Base-by-base conservation (phyloP, 225 moss, liverwort and hornwort species). In the Physcomitrium patens region DNA sequence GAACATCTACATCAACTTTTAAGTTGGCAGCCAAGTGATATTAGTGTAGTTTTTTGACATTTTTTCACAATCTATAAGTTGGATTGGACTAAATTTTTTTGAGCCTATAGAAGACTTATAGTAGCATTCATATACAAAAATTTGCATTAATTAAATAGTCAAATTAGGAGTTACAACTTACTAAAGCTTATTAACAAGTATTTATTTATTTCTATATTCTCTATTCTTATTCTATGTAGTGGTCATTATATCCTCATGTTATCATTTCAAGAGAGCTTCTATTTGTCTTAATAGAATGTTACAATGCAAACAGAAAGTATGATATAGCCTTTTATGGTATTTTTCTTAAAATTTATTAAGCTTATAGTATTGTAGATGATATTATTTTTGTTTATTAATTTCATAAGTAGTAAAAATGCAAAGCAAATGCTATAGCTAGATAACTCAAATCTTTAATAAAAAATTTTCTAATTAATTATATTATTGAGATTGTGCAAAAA, bases 321-420 rank as follows among this genome's bases (percentile, higher is more conserved):
- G 95, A 95, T 16, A 99, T 93, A 64, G 95, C 95, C 71, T 86
- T 95, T n/a, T 99, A 95, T 84, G 95, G 95, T 47, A 90, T 99
- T 66, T 99, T 99, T 67, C 93, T 93, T 7, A 83, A 93, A 65
- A 99, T 99, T 41, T 84, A 95, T 70, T 89, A 95, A 81, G 93
- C 95, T 8, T 99, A 95, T 95, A 95, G 95, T 23, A 95, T 93
- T 22, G 99, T 99, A 51, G 95, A 99, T 64, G 93, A 99, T 78
- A 99, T 95, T 44, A 84, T 99, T 42, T 99, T 99, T 71, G 81
- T 99, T 64, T 99, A 93, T 95, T 87, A 93, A 57, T 99, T 99
- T 71, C 95, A 99, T 83, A 99, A 93, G 82, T 99, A 95, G 99
- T 99, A 90, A 76, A 82, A 50, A 61, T 41, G 73, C 41, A 60